Base-by-base conservation (phyloP, 208 protist species). In the Leptomonas pyrrhocoris region DNA sequence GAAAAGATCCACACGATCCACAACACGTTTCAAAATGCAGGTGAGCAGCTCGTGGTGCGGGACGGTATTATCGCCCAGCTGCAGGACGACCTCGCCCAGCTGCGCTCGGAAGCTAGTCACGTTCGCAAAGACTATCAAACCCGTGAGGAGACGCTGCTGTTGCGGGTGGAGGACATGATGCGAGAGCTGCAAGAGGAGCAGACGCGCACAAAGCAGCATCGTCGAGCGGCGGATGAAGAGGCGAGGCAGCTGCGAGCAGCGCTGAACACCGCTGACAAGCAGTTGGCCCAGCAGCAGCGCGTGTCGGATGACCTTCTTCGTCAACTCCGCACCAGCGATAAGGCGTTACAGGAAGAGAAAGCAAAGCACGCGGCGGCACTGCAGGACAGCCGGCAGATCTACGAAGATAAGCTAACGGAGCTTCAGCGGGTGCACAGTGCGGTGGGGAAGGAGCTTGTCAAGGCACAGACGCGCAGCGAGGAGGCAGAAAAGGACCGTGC, bases 1-100 rank as follows among this genome's bases (percentile, higher is more conserved):
- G 70, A 79, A 2, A 85, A 89, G 61, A 86, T 95, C 25, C 63
- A 80, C n/a, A 80, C 85, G 21, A 89, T 96, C 58, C 84, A 94
- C 54, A 58, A 89, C 53, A 94, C 85, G 25, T 89, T 96, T 23
- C 68, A 80, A 43, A 81, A 74, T 54, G 91, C 89, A 16, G 85
- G 86, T 16, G 81, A 79, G 57, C 82, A 90, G 42, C 77, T 89
- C 25, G 74, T 83, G 16, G 63, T 85, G 50, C 86, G 88, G 2
- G 87, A 96, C 67, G 56, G 75, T 53, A 82, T 94, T 28, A 96
- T 96, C 73, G 74, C 82, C 34, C 71, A 49, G 15, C 81, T 96
- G 43, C 81, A 85, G 61, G 68, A 71, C 4, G 86, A 95, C 43
- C 72, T 95, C 23, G 67, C 66, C 2, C 34, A 45, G 8, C 68